Evolutionary conservation across 1,284 basidiomycete species (phyloP), one percentile per base, ranked within the genome.

Genomic region (Lentinus polychrous): DNA sequence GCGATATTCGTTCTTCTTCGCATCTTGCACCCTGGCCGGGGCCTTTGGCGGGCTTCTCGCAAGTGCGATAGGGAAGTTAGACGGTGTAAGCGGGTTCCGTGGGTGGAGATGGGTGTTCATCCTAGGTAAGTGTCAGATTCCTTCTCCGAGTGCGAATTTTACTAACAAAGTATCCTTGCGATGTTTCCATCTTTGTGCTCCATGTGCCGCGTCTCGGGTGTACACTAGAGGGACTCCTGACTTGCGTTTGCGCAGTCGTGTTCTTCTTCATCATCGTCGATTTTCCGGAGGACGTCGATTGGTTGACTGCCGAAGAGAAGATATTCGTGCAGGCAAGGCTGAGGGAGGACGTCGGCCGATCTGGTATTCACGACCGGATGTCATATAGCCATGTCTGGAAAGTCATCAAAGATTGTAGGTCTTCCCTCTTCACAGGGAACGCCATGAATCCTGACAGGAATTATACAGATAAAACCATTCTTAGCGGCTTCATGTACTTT

Each of bases 51-150:
- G 50, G 33, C 52, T 57, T 10, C 54, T 58, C n/a, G 57, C 57
- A 8, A 48, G 45, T 31, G 57, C 52, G 11, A 57, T 60, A 17
- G 55, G 55, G 6, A 55, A 60, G 22, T 55, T 60, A 56, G 52
- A 56, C 35, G 56, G 56, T 8, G 44, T 55, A 27, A 39, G 51
- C 1, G 57, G 57, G 1, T 49, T 36, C 10, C 46, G 24, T 8
- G 54, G 54, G 6, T 60, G 58, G 58, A 27, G 56, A 38, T 68
- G 67, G 66, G 54, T 68, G 7, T 59, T 68, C 49, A 60, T 68
- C 24, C 58, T 69, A 8, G 67, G 66, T 68, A 7, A 8, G 8
- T 12, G 3, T 10, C 20, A 14, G 23, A 14, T 17, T 24, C 14
- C 10, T 34, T 34, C 33, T n/a, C n/a, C n/a, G n/a, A n/a, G n/a